phyloP scores from a whole-genome alignment of 2,329 filamentous ascomycete species.

The Chrysoporthe austroafricana region DNA sequence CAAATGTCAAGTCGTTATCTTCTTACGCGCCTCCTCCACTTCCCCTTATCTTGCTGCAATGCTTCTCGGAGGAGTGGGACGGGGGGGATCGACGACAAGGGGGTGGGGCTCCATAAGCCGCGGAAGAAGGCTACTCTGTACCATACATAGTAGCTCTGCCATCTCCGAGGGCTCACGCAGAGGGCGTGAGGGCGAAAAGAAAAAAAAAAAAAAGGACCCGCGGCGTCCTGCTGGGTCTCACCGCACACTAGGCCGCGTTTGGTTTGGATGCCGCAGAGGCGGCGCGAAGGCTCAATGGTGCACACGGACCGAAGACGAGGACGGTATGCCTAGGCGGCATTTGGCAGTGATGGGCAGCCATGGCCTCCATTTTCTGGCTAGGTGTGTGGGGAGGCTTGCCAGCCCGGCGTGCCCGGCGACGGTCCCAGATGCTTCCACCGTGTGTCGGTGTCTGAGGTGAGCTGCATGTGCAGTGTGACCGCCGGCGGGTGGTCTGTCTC shows the following conservation, averaged over 20 bases:
- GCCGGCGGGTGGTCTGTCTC: too few relatives aligned
- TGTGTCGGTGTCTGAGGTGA: neutral
- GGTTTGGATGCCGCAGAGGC: neutral
- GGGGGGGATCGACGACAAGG: neutral
- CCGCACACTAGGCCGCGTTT: neutral
- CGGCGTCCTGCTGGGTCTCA: neutral
- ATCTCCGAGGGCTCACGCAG: neutral
- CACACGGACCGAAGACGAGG: neutral
- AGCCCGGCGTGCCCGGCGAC: neutral
- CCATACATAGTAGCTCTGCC: neutral
- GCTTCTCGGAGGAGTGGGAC: neutral
- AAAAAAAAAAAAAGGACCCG: neutral
- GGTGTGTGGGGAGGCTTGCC: neutral
- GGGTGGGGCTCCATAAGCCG: neutral
- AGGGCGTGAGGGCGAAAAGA: neutral
- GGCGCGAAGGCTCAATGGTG: neutral
- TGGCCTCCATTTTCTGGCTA: neutral
- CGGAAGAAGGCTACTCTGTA: too few relatives aligned
- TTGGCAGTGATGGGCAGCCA: slow-evolving; percentile 1
- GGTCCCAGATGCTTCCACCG: neutral
- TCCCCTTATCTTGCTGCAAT: slow-evolving; percentile 5
- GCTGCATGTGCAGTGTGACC: too few relatives aligned
- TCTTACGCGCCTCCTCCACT: slow-evolving; percentile 4
- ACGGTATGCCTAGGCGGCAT: slow-evolving; percentile 5
- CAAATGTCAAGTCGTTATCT: slow-evolving; percentile 21